phyloP scores from a whole-genome alignment of 1,139 yeast species.

The Blastobotrys proliferans region DNA sequence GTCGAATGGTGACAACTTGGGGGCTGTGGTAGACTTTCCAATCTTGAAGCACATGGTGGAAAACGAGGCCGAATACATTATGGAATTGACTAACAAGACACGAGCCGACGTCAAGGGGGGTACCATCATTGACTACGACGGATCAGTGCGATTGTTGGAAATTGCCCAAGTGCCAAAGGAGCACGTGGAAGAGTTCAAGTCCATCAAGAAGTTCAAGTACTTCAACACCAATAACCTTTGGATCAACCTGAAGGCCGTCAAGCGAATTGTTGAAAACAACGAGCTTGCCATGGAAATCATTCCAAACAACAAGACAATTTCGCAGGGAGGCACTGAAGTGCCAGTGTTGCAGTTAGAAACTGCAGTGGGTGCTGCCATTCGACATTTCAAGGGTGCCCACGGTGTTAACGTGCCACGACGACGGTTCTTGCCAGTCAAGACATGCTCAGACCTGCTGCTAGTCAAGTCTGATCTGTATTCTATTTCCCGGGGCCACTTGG shows the following conservation, averaged over 20 bases:
- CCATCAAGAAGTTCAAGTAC: slow-evolving; percentile 95
- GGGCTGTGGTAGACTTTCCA: slow-evolving; percentile 94
- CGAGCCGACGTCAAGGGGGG: slow-evolving; percentile 99
- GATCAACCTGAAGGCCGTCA: slow-evolving; percentile 92
- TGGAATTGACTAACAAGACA: slow-evolving; percentile 98
- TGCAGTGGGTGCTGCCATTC: slow-evolving; percentile 98
- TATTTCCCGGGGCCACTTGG: slow-evolving; percentile 88
- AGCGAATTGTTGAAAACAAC: slow-evolving; percentile 82
- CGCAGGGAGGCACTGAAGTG: slow-evolving; percentile 69
- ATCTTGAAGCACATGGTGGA: slow-evolving; percentile 91
- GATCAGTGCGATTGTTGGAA: slow-evolving; percentile 89
- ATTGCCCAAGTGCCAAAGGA: slow-evolving; percentile 99
- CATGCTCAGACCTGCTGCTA: slow-evolving; percentile 87
- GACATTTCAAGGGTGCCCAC: slow-evolving; percentile 91
- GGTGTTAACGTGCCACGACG: slow-evolving; percentile 98
- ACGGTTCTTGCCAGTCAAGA: slow-evolving; percentile 96
- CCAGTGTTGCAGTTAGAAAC: slow-evolving; percentile 94
- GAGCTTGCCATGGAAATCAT: slow-evolving; percentile 88
- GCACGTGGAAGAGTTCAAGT: slow-evolving; percentile 96
- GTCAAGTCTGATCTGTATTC: slow-evolving; percentile 95
- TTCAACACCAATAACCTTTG: slow-evolving; percentile 97
- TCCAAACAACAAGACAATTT: slow-evolving; percentile 85
- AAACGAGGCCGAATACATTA: slow-evolving; percentile 86
- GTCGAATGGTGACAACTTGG: slow-evolving; percentile 96
- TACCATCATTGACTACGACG: slow-evolving; percentile 93